These are phyloP conservation scores for Salvia rosmarinus DNA, from an alignment of 257 asterid genomes.

Conservation along the genomic window DNA sequence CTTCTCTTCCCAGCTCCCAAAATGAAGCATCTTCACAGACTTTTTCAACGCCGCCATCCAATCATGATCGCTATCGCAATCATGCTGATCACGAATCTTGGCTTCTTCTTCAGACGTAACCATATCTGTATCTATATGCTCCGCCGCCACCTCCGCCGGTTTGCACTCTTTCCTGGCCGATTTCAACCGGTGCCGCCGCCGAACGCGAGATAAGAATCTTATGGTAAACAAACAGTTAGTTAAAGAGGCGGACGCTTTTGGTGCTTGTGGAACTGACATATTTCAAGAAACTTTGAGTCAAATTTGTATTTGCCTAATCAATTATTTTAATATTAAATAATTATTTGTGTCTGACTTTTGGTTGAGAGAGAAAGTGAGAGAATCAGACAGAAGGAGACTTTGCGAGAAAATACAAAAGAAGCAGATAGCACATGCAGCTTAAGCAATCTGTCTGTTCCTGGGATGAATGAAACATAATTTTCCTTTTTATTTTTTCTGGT, in stretches of 20 bases:
- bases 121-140: constrained; percentile 11
- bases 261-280: constrained; percentile 49
- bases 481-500: background rate
- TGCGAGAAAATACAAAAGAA: constrained; percentile 50
- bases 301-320: constrained; percentile 28
- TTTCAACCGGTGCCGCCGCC: constrained; percentile 45
- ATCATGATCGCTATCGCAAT: background rate
- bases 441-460: constrained; percentile 39
- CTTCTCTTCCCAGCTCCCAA: constrained; percentile 81
- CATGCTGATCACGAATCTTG: constrained; percentile 22
- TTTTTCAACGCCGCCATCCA: constrained; percentile 57
- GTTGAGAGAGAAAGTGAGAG: constrained; percentile 36
- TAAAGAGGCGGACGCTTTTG: constrained; percentile 43
- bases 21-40: constrained; percentile 82
- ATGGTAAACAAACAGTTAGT: constrained; percentile 40
- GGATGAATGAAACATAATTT: background rate
- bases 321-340: background rate
- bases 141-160: constrained; percentile 36
- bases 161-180: constrained; percentile 33
- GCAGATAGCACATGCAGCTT: constrained; percentile 64
- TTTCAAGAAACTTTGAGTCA: constrained; percentile 39
- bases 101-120: constrained; percentile 8
- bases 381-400: constrained; percentile 55
- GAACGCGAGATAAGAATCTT: constrained; percentile 44
- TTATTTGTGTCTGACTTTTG: constrained; percentile 45